phyloP scores from a whole-genome alignment of 495 filamentous ascomycete species.

The Aspergillus haitiensis region DNA sequence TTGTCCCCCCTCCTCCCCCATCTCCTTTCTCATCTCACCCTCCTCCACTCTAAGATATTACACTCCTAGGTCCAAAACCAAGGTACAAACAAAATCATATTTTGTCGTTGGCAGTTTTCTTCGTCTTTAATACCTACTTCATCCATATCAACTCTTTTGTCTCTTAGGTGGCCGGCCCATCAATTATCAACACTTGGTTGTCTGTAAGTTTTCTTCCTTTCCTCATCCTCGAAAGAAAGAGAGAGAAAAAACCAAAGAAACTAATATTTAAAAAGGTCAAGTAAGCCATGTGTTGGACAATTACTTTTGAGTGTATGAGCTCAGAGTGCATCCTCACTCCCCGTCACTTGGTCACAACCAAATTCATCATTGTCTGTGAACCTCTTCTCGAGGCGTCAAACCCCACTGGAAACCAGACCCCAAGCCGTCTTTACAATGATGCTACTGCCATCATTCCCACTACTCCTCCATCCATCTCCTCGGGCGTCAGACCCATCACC shows the following conservation, averaged over 20 bases:
- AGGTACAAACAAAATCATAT: too few relatives aligned
- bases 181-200: too few relatives aligned
- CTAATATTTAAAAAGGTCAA: background rate
- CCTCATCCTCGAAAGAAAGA: background rate
- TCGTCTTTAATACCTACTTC: background rate
- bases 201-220: too few relatives aligned
- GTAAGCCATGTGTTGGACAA: background rate
- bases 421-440: too few relatives aligned
- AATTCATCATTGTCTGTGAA: background rate
- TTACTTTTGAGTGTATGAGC: background rate
- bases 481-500: too few relatives aligned
- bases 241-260: background rate
- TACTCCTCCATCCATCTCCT: too few relatives aligned
- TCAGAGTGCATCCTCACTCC: background rate
- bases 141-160: background rate
- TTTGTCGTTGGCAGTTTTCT: too few relatives aligned
- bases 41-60: background rate
- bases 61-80: background rate
- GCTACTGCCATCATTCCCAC: too few relatives aligned
- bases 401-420: too few relatives aligned
- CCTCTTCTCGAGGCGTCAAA: background rate
- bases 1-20: background rate
- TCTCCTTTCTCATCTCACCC: background rate
- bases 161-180: too few relatives aligned
- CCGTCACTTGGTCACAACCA: background rate